Conservation (phyloP, 345 rosid species). For the Brassica nigra region DNA sequence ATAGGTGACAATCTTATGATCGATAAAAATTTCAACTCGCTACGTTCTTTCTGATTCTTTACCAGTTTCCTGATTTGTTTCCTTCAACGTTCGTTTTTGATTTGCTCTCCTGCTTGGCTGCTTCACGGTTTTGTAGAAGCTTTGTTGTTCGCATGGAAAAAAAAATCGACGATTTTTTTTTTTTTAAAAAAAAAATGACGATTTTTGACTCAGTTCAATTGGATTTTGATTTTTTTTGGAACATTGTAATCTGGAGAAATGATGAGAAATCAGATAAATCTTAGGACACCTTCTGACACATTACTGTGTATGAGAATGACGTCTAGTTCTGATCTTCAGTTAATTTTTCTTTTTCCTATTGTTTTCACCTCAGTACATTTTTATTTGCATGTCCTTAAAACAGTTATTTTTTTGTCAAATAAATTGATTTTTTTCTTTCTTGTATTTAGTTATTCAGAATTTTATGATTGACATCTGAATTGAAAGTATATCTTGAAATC, state of each 20-base stretch:
- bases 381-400: neutral
- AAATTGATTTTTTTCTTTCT: neutral
- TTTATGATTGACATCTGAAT: neutral
- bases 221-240: neutral
- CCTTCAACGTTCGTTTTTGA: neutral
- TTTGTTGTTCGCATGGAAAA: neutral
- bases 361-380: neutral
- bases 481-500: neutral
- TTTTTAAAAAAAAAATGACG: neutral
- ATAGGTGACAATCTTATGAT: conserved; percentile 36
- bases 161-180: neutral
- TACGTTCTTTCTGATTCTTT: conserved; percentile 45
- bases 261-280: conserved; percentile 53
- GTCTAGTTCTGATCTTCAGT: conserved; percentile 47
- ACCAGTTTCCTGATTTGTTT: neutral
- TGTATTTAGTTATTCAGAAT: neutral
- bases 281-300: conserved; percentile 72
- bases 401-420: neutral
- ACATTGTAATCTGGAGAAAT: conserved; percentile 19
- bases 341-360: neutral
- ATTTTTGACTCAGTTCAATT: neutral
- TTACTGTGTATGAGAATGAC: conserved; percentile 58
- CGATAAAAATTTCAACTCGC: conserved; percentile 40
- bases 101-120: neutral
- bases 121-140: neutral